Evolutionary conservation across 2,329 filamentous ascomycete genomes (phyloP).

Genomic region (Capronia coronata): DNA sequence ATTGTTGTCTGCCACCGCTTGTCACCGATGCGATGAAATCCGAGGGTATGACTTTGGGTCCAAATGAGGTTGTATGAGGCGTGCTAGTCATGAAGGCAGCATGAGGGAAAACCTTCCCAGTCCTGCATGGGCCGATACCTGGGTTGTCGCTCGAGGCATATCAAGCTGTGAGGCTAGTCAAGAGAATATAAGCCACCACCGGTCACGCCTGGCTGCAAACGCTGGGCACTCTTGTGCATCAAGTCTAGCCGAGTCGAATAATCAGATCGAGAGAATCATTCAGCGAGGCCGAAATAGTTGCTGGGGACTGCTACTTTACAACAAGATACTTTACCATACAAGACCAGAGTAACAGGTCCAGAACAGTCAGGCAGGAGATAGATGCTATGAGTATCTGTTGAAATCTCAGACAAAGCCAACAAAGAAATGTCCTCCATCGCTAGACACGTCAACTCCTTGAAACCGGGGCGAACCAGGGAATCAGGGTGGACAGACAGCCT

Average conservation of each 20-base stretch:
- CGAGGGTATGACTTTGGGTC: not conserved
- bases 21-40: not conserved
- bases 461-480: not conserved
- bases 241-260: slow-evolving; percentile 18
- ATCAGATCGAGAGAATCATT: slow-evolving; percentile 11
- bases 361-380: slow-evolving; percentile 27
- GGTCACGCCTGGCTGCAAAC: slow-evolving; percentile 7
- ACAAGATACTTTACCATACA: slow-evolving; percentile 59
- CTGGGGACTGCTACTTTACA: slow-evolving; percentile 52
- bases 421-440: slow-evolving; percentile 14
- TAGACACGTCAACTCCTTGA: slow-evolving; percentile 15
- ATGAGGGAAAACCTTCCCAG: not conserved
- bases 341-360: slow-evolving; percentile 37
- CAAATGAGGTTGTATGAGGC: not conserved
- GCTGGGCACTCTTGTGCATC: slow-evolving; percentile 10
- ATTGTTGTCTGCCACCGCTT: not conserved
- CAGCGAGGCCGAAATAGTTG: slow-evolving; percentile 17
- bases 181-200: slow-evolving; percentile 8
- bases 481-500: not conserved
- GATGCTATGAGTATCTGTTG: slow-evolving; percentile 27
- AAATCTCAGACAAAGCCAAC: slow-evolving; percentile 23
- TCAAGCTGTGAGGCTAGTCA: slow-evolving; percentile 7
- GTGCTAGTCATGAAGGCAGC: not conserved
- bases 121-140: not conserved
- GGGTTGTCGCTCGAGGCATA: not conserved